Conservation (phyloP, 2,329 filamentous ascomycete genomes). For the Aspergillus unguis region DNA sequence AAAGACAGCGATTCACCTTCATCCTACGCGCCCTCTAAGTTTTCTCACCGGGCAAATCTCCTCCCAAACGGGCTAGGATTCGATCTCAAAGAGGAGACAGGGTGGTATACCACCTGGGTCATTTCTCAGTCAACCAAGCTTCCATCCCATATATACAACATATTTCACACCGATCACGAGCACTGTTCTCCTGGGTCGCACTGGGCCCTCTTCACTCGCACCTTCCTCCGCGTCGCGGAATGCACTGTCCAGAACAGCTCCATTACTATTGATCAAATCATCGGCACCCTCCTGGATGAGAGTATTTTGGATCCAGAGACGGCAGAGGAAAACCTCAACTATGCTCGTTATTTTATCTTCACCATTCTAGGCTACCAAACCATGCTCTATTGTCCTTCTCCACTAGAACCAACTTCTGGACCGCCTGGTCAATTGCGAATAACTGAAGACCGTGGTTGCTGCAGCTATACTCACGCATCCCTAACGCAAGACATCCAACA, state of each 20-base stretch:
- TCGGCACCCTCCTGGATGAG: background rate
- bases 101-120: background rate
- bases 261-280: background rate
- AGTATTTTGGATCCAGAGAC: background rate
- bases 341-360: constrained; percentile 4
- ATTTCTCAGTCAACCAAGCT: background rate
- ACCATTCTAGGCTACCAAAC: constrained; percentile 8
- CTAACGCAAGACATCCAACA: background rate
- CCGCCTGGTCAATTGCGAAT: background rate
- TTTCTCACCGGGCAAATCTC: background rate
- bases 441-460: background rate
- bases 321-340: background rate
- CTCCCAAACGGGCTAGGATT: background rate
- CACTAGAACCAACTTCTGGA: background rate
- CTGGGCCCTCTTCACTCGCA: background rate
- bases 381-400: constrained; percentile 6
- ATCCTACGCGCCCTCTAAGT: background rate
- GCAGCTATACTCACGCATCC: background rate
- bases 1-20: background rate
- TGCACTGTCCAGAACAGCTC: background rate
- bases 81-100: background rate
- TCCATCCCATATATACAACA: background rate
- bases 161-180: background rate
- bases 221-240: background rate
- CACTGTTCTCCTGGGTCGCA: background rate